Evolutionary conservation across 257 asterid species (phyloP).

Genomic region (Solanum appendiculatum): DNA sequence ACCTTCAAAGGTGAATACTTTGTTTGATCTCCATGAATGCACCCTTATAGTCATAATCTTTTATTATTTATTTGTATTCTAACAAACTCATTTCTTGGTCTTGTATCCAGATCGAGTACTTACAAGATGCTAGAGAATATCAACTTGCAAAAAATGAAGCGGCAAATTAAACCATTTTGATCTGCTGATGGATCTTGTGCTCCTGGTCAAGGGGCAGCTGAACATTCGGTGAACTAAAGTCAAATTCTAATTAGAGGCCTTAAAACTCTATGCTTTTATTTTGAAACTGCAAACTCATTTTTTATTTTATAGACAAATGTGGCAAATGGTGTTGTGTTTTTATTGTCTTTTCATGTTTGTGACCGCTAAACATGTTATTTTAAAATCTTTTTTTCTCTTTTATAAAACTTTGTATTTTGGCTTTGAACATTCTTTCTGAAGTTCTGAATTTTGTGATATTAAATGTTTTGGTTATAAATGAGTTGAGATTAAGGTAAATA

Average conservation of each 20-base stretch:
- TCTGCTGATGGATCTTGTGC: background rate
- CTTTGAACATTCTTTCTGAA: background rate
- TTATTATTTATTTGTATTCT: background rate
- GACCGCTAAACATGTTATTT: background rate
- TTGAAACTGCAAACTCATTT: background rate
- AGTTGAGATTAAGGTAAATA: too few species aligned
- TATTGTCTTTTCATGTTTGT: background rate
- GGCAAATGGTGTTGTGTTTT: background rate
- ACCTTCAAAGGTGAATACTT: constrained; percentile 59
- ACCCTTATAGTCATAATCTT: too few species aligned
- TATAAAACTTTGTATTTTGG: background rate
- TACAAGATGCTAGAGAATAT: constrained; percentile 50
- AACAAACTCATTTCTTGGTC: background rate
- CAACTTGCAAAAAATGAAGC: constrained; percentile 44
- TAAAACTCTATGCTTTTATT: background rate
- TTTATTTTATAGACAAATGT: background rate
- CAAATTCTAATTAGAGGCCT: background rate
- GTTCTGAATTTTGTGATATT: too few species aligned
- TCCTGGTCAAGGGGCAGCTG: background rate
- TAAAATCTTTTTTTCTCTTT: background rate
- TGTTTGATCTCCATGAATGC: background rate
- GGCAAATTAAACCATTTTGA: constrained; percentile 26
- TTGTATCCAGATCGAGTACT: constrained; percentile 42
- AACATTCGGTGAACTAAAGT: background rate
- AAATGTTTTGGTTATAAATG: too few species aligned